These are phyloP conservation scores for Kodamaea laetipori DNA, from an alignment of 805 yeast species.

Conservation along the genomic window DNA sequence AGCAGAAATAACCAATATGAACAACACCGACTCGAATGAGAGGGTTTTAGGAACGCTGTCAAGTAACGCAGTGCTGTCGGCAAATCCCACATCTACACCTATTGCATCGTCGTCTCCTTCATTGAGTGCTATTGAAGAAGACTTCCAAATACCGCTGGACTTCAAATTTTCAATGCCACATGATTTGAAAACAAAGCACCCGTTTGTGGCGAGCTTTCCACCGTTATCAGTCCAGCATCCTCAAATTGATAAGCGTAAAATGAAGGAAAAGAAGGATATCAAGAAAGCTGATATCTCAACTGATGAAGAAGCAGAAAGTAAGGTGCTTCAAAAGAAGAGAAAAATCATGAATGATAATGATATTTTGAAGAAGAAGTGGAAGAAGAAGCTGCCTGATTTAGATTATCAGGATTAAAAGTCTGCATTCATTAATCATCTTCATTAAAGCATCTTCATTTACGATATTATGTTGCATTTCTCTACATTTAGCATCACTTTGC, in stretches of 20 bases:
- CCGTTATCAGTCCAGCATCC: conserved; percentile 41
- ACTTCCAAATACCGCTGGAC: conserved; percentile 25
- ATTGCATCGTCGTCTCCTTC: conserved; percentile 3
- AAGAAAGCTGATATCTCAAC: conserved; percentile 2
- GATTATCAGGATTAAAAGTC: not conserved
- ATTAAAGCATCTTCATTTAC: not conserved
- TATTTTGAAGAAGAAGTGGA: conserved; percentile 13
- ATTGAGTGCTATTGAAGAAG: conserved; percentile 6
- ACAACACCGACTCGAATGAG: conserved; percentile 2
- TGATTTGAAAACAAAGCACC: conserved; percentile 29
- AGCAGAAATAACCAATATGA: conserved; percentile 37
- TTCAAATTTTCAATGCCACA: conserved; percentile 34
- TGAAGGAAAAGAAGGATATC: conserved; percentile 7
- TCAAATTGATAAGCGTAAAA: conserved; percentile 5
- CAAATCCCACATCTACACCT: not conserved
- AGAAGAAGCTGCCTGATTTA: conserved; percentile 3
- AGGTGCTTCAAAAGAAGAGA: conserved; percentile 8
- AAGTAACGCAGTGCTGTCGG: not conserved
- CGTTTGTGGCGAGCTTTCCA: conserved; percentile 38
- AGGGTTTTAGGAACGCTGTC: not conserved
- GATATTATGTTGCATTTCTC: too few relatives aligned
- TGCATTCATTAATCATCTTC: not conserved
- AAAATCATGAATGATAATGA: conserved; percentile 11
- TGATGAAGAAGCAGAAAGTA: conserved; percentile 3
- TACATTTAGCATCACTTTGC: too few relatives aligned